Evolutionary conservation across 805 yeast species (phyloP).

Genomic region (Candida vaughaniae): DNA sequence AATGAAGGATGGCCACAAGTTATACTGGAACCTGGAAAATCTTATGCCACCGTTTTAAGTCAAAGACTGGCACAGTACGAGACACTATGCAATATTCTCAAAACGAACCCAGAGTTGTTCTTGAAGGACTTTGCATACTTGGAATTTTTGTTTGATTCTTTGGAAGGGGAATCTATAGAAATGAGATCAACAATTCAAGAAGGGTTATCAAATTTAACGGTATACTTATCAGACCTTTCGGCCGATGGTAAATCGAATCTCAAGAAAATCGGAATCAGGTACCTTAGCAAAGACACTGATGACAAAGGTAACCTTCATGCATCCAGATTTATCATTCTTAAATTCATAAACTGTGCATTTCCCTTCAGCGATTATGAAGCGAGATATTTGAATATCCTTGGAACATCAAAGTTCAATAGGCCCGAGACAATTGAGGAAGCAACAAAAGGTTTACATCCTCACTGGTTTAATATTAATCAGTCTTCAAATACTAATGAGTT

Average conservation of each 20-base stretch:
- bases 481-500: constrained; percentile 45
- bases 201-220: constrained; percentile 58
- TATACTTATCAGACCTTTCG: constrained; percentile 44
- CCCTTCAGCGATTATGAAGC: constrained; percentile 69
- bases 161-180: constrained; percentile 62
- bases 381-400: constrained; percentile 65
- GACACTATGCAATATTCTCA: constrained; percentile 67
- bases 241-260: constrained; percentile 39
- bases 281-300: constrained; percentile 20
- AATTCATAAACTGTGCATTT: constrained; percentile 61
- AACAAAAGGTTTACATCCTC: constrained; percentile 74
- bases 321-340: constrained; percentile 62
- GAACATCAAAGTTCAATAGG: constrained; percentile 54
- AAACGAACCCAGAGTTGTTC: constrained; percentile 43
- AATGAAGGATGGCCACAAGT: constrained; percentile 62
- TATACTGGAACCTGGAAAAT: constrained; percentile 32
- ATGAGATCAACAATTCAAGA: constrained; percentile 70
- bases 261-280: constrained; percentile 33
- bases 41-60: constrained; percentile 30
- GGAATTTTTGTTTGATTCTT: constrained; percentile 67
- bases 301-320: constrained; percentile 37
- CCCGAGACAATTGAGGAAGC: constrained; percentile 83
- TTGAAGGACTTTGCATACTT: constrained; percentile 49
- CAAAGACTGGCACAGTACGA: constrained; percentile 73
- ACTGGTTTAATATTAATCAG: constrained; percentile 61